Conservation (phyloP, 441 rosid genomes). For the Monsonia emarginata region DNA sequence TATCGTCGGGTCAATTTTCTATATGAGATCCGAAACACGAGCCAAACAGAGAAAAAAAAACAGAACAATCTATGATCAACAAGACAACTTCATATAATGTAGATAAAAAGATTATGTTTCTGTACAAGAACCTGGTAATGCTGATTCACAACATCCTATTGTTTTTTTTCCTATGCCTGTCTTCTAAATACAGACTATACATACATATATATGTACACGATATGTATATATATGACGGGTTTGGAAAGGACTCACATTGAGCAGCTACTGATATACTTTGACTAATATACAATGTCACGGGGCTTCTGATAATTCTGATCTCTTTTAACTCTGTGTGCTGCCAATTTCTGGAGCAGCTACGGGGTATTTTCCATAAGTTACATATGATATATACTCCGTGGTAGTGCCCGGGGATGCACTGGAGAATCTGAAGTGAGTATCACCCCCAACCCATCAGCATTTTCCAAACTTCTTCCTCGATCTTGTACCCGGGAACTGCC, state of each 20-base stretch:
- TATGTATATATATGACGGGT: too few species aligned
- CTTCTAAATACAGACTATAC: background rate
- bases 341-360: slow-evolving; percentile 10
- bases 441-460: slow-evolving; percentile 81
- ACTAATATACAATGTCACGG: background rate
- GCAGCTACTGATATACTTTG: too few species aligned
- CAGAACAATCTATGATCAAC: too few species aligned
- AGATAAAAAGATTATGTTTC: too few species aligned
- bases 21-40: too few species aligned
- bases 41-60: too few species aligned
- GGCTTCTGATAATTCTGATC: slow-evolving; percentile 8
- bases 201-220: too few species aligned
- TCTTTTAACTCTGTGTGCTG: too few species aligned
- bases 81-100: too few species aligned
- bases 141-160: background rate
- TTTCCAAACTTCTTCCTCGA: slow-evolving; percentile 70
- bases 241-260: too few species aligned
- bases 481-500: slow-evolving; percentile 33
- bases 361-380: slow-evolving; percentile 15
- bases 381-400: background rate
- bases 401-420: too few species aligned
- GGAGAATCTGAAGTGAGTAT: slow-evolving; percentile 3
- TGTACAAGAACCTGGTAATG: background rate
- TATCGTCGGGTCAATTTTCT: too few species aligned
- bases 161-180: background rate